phyloP scores from a whole-genome alignment of 2,329 filamentous ascomycete species.

The Fusarium sp. region DNA sequence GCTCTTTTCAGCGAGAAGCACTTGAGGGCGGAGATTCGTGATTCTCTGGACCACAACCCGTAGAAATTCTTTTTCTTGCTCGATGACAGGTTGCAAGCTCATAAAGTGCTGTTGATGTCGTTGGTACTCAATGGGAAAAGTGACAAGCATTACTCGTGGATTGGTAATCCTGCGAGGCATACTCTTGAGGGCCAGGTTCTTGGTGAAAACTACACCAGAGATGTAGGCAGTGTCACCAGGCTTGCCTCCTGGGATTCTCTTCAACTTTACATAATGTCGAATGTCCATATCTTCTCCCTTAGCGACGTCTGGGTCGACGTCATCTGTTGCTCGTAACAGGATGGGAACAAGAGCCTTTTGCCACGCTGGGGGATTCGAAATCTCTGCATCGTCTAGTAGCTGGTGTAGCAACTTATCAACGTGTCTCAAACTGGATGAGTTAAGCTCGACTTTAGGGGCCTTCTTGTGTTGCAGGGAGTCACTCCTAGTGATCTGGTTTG shows the following conservation, averaged over 20 bases:
- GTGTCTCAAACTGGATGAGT: conserved; percentile 86
- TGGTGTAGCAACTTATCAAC: conserved; percentile 87
- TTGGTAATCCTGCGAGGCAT: conserved; percentile 89
- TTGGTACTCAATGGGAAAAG: conserved; percentile 95
- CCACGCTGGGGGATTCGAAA: conserved; percentile 81
- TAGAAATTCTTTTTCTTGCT: conserved; percentile 94
- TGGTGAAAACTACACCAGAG: conserved; percentile 95
- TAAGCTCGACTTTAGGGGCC: conserved; percentile 82
- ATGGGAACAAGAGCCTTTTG: conserved; percentile 91
- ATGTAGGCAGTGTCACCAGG: conserved; percentile 96
- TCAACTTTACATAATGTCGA: conserved; percentile 95
- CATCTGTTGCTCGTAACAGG: conserved; percentile 87
- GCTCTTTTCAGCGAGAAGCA: conserved; percentile 91
- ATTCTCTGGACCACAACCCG: conserved; percentile 93
- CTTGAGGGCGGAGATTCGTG: conserved; percentile 81
- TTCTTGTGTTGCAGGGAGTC: conserved; percentile 82
- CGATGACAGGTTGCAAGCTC: conserved; percentile 96
- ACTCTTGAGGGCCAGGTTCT: conserved; percentile 94
- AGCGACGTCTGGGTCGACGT: conserved; percentile 92
- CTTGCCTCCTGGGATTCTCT: conserved; percentile 91
- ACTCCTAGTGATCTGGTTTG: conserved; percentile 72
- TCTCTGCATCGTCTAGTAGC: conserved; percentile 77
- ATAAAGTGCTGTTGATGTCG: conserved; percentile 90
- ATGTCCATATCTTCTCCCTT: conserved; percentile 96
- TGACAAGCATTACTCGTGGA: conserved; percentile 90